Evolutionary conservation across 306 rosid species (phyloP).

Genomic region (Elaeagnus macrophylla): DNA sequence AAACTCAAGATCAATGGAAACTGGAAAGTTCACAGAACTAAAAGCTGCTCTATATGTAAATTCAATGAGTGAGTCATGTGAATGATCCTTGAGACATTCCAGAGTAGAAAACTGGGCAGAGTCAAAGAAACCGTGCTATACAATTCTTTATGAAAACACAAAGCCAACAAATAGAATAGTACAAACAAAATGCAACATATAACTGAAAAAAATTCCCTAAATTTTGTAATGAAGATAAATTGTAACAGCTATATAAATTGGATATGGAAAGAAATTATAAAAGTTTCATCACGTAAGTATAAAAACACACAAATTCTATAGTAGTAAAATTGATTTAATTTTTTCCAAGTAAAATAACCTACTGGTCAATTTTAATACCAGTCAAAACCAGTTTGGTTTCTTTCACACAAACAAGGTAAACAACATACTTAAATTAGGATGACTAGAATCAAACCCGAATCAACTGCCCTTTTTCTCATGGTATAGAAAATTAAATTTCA

Average conservation of each 20-base stretch:
- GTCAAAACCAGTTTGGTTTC: neutral
- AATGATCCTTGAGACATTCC: too few species aligned
- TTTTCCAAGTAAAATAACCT: neutral
- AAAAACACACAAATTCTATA: too few species aligned
- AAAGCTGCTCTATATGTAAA: too few species aligned
- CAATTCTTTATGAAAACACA: too few species aligned
- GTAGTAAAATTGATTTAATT: neutral
- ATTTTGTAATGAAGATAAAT: neutral
- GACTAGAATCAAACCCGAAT: neutral
- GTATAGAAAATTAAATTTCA: conserved; percentile 13
- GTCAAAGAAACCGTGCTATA: too few species aligned
- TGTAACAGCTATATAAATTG: neutral
- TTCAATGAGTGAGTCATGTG: too few species aligned
- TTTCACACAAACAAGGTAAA: neutral
- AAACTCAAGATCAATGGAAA: too few species aligned
- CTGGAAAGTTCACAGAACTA: too few species aligned
- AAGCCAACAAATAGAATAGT: neutral
- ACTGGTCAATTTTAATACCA: neutral
- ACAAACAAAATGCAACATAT: neutral
- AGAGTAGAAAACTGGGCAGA: too few species aligned
- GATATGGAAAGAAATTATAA: neutral
- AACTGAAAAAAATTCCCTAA: neutral
- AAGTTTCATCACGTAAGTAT: too few species aligned
- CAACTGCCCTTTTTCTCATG: conserved; percentile 1
- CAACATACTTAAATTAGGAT: neutral